Evolutionary conservation across 495 filamentous ascomycete genomes (phyloP).

Genomic region (Achaetomiella virescens): DNA sequence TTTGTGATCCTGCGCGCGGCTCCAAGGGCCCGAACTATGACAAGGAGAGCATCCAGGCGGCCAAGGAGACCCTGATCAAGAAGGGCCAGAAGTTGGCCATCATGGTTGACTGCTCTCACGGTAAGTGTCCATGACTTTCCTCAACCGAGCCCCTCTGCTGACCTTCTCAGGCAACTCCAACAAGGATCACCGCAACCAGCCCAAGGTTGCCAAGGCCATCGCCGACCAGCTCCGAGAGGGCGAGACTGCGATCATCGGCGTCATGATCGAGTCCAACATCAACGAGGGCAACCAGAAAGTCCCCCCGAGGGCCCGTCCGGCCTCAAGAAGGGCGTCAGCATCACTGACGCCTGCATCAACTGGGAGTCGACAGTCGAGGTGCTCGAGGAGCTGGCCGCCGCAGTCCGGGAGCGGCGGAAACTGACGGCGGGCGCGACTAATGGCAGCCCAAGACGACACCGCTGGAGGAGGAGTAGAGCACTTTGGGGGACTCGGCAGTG

Average conservation of each 20-base stretch:
- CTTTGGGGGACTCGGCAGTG: not conserved
- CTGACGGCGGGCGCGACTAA: constrained; percentile 26
- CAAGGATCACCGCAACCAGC: constrained; percentile 82
- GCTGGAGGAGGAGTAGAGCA: constrained; percentile 40
- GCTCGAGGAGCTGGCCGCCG: constrained; percentile 78
- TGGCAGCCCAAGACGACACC: constrained; percentile 29
- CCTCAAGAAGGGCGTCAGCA: constrained; percentile 87
- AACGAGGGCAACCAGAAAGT: constrained; percentile 94
- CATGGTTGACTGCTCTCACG: constrained; percentile 98
- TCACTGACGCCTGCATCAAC: constrained; percentile 95
- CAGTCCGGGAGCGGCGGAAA: constrained; percentile 70
- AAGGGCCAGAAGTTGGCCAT: constrained; percentile 84
- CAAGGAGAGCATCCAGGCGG: constrained; percentile 67
- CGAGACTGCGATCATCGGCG: constrained; percentile 82
- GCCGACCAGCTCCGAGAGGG: constrained; percentile 81
- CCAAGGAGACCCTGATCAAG: constrained; percentile 72
- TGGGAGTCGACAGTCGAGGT: constrained; percentile 85
- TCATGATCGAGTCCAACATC: constrained; percentile 99
- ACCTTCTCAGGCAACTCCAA: constrained; percentile 56
- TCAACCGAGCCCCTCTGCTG: constrained; percentile 1
- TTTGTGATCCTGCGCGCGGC: constrained; percentile 91
- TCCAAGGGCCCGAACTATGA: constrained; percentile 94
- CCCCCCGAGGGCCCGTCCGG: constrained; percentile 70
- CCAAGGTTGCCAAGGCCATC: constrained; percentile 76
- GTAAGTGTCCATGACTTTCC: constrained; percentile 34